Evolutionary conservation across 148 eudicot genomes (phyloP).

Genomic region (Fallopia convolvulus): DNA sequence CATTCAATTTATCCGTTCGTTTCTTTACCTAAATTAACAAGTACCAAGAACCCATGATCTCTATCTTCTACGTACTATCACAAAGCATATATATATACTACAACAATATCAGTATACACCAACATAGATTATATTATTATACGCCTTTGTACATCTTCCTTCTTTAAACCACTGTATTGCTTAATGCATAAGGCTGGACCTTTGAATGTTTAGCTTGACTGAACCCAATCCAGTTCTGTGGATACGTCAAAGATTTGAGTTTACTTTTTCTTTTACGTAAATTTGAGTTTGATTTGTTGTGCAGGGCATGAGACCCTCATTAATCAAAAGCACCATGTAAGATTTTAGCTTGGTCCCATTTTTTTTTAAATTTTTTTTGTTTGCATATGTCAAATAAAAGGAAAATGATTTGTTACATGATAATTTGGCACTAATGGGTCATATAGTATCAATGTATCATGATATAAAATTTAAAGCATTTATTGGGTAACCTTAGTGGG

Average conservation of each 20-base stretch:
- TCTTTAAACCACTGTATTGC: neutral
- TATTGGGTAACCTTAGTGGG: neutral
- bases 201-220: neutral
- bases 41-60: neutral
- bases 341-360: neutral
- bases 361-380: neutral
- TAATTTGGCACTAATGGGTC: neutral
- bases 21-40: neutral
- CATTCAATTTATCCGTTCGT: neutral
- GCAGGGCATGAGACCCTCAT: neutral
- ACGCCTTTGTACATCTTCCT: neutral
- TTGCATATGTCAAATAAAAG: constrained; percentile 2
- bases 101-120: no score
- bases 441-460: neutral
- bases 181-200: neutral
- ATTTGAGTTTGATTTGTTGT: neutral
- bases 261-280: neutral
- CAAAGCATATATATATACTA: no score
- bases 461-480: neutral
- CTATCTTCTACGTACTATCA: neutral
- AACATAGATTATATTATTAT: no score
- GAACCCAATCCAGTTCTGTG: neutral
- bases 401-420: neutral
- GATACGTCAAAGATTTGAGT: constrained; percentile 10
- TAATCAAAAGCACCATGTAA: neutral